Base-by-base conservation (phyloP, 768 basidiomycete genomes). In the Lentinula boryana region DNA sequence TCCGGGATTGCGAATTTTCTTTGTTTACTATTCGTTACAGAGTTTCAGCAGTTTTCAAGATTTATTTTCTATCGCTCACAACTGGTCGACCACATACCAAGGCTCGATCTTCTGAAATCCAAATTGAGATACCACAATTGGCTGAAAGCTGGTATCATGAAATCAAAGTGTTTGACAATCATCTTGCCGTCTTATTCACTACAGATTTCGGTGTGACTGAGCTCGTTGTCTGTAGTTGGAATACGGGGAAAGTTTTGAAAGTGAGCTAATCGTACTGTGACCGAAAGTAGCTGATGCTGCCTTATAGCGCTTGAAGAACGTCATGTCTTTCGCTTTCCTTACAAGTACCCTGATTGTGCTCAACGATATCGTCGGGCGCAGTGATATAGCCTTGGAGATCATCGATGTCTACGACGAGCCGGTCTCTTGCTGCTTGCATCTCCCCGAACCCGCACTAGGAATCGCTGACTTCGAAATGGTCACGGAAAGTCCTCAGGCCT, bases 151-250 rank as follows among this genome's bases (percentile, higher is more conserved):
- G 62, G 16, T 55, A 46, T 18, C 72, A 69, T 57, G 60, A 72
- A 41, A 69, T 74, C 4, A 70, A 74, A 55, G 69, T 75, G 23
- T 75, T 68, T 60, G 72, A 71, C 44, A 43, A 63, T 21, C 68
- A 63, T 40, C 9, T 76, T 8, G 75, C 65, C 3, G n/a, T 76
- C 33, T 63, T 74, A 67, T 64, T 64, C 54, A 63, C 61, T 33
- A 18, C 31, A 5, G 62, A 60, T 46, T 7, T 21, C 6, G 46
- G 43, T 8, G n/a, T 55, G 2, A 60, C 63, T 21, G 63, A 58
- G 31, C 68, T 76, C 1, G 50, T 69, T n/a, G 56, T 76, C 21
- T 75, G 70, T 73, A 65, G 76, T 41, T 76, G 75, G 75, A 67
- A 65, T 55, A 72, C 60, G 38, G 73, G 73, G 16, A 49, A 48